Percentiles rank a stretch among this genome's conserved stretches.
Evolutionary conservation across 306 rosid genomes (phyloP).

Genomic region (Canavalia gladiata): DNA sequence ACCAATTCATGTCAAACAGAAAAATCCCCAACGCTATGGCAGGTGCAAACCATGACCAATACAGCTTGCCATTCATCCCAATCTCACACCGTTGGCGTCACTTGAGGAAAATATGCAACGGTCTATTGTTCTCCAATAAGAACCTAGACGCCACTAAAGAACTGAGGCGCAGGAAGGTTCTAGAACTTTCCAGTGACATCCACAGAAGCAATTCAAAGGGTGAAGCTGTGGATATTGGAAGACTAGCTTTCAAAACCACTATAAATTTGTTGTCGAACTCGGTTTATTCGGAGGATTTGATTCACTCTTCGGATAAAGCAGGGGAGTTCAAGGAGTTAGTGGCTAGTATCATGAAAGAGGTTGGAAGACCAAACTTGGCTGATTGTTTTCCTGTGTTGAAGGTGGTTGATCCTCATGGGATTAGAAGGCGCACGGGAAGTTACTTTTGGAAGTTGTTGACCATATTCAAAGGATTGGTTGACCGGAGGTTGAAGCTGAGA

Average conservation of each 20-base stretch:
- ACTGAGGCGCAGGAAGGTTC: constrained; percentile 37
- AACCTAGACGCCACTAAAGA: constrained; percentile 47
- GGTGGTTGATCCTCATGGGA: constrained; percentile 46
- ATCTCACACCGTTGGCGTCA: constrained; percentile 55
- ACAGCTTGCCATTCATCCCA: constrained; percentile 52
- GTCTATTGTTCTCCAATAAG: constrained; percentile 49
- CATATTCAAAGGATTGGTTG: constrained; percentile 27
- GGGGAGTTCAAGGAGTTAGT: constrained; percentile 48
- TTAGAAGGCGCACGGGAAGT: constrained; percentile 27
- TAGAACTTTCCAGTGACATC: constrained; percentile 41
- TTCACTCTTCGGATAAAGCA: constrained; percentile 11
- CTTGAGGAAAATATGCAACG: constrained; percentile 55
- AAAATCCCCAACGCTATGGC: constrained; percentile 44
- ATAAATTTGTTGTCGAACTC: constrained; percentile 59
- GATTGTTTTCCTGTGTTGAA: constrained; percentile 52
- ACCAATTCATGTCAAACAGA: constrained; percentile 54
- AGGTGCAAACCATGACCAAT: constrained; percentile 43
- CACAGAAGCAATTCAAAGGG: constrained; percentile 2
- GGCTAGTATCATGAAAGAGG: constrained; percentile 36
- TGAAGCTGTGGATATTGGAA: constrained; percentile 58
- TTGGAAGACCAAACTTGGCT: constrained; percentile 46
- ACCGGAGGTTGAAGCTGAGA: constrained; percentile 14
- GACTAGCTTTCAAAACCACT: constrained; percentile 50
- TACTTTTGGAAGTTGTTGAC: constrained; percentile 19
- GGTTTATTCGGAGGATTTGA: constrained; percentile 58